phyloP scores from a whole-genome alignment of 306 rosid species.

The Benincasa hispida region DNA sequence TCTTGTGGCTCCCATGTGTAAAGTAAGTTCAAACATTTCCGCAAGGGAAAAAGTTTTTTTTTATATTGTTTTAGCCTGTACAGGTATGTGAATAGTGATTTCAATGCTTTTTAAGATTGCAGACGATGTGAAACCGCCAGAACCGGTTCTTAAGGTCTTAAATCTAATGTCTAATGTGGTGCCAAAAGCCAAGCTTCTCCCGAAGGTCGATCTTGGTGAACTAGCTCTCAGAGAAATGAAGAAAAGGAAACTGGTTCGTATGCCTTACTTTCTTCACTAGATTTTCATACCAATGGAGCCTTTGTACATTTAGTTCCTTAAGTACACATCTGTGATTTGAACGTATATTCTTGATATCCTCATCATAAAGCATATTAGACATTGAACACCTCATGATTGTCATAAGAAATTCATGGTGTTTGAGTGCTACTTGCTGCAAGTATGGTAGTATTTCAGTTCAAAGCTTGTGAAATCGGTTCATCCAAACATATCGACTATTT shows the following conservation, averaged over 20 bases:
- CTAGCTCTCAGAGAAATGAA: constrained; percentile 54
- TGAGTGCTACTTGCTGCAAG: neutral
- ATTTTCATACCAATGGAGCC: neutral
- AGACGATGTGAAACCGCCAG: constrained; percentile 63
- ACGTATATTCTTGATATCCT: neutral
- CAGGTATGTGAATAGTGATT: neutral
- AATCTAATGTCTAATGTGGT: constrained; percentile 42
- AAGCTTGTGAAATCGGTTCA: neutral
- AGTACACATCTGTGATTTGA: neutral
- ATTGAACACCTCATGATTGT: neutral
- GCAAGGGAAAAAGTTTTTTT: neutral
- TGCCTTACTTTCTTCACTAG: neutral
- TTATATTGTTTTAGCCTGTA: neutral
- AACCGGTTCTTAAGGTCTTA: constrained; percentile 39
- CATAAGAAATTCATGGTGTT: neutral
- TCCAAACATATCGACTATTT: neutral
- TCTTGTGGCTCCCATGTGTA: constrained; percentile 97
- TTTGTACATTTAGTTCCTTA: neutral
- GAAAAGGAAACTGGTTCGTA: constrained; percentile 75
- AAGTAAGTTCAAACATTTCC: constrained; percentile 32
- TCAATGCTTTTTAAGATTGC: constrained; percentile 51
- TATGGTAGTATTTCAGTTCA: neutral
- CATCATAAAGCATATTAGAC: neutral
- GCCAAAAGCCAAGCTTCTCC: constrained; percentile 76
- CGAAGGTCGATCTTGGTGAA: constrained; percentile 43